Conservation (phyloP, 371 early-diverging fungal species). For the Basidiobolus meristosporus region DNA sequence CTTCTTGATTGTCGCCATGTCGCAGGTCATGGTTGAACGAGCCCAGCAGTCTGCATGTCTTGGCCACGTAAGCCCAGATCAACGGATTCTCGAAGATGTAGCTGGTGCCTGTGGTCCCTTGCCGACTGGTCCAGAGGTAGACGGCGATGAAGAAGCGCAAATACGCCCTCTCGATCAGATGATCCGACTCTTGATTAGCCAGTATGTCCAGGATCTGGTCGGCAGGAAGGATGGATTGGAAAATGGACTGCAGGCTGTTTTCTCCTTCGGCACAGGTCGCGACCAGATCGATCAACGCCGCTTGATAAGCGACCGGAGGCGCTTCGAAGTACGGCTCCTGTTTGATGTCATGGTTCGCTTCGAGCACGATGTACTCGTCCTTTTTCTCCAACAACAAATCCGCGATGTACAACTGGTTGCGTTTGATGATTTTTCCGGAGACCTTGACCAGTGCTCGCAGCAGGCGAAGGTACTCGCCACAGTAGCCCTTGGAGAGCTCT, state of each 20-base stretch:
- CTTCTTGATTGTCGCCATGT: no score
- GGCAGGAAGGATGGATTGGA: slow-evolving; percentile 13
- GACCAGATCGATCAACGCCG: slow-evolving; percentile 15
- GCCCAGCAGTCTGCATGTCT: no score
- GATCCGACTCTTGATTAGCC: slow-evolving; percentile 2
- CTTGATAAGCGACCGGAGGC: slow-evolving; percentile 13
- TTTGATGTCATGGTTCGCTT: no score
- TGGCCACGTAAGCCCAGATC: no score
- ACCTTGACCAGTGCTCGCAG: slow-evolving; percentile 16
- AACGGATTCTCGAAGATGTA: no score
- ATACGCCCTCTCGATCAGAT: slow-evolving; percentile 8
- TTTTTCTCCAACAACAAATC: slow-evolving; percentile 16
- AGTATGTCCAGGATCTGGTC: slow-evolving; percentile 8
- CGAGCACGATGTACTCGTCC: no score
- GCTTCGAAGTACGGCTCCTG: background rate
- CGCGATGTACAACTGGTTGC: slow-evolving; percentile 19
- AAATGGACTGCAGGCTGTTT: slow-evolving; percentile 25
- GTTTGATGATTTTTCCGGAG: slow-evolving; percentile 19
- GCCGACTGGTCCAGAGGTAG: slow-evolving; percentile 3
- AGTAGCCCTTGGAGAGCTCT: slow-evolving; percentile 12
- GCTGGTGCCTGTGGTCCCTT: no score
- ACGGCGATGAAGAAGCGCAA: slow-evolving; percentile 12
- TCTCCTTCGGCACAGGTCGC: slow-evolving; percentile 24
- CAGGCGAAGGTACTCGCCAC: slow-evolving; percentile 15
- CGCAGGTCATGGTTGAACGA: no score